A percentile compares a stretch with the other conserved stretches of the same genome.
Conservation (phyloP, 441 rosid genomes). For the Pelargonium cotyledonis region DNA sequence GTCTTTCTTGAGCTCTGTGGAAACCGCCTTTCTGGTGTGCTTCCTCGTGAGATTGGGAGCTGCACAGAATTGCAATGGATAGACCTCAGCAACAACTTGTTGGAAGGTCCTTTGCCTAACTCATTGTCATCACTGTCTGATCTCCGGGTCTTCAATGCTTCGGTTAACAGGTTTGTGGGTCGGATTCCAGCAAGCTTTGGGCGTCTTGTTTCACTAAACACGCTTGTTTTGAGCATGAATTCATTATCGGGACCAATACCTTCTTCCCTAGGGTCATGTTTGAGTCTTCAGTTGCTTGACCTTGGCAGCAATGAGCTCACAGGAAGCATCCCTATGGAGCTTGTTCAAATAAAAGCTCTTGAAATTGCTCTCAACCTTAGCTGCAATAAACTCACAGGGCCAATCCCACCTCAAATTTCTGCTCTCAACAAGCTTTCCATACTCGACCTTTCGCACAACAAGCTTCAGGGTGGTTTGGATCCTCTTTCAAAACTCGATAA, state of each 20-base stretch:
- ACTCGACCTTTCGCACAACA: slow-evolving; percentile 76
- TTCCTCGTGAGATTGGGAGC: slow-evolving; percentile 69
- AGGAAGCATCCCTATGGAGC: slow-evolving; percentile 62
- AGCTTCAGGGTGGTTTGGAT: slow-evolving; percentile 58
- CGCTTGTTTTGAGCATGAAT: slow-evolving; percentile 59
- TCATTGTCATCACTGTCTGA: slow-evolving; percentile 56
- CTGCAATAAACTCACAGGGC: slow-evolving; percentile 65
- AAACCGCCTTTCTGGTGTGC: slow-evolving; percentile 57
- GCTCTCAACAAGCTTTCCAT: slow-evolving; percentile 73
- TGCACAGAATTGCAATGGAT: slow-evolving; percentile 75
- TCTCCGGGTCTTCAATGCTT: slow-evolving; percentile 74
- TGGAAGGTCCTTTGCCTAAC: slow-evolving; percentile 57
- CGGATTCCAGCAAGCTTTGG: slow-evolving; percentile 69
- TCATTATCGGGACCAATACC: slow-evolving; percentile 67
- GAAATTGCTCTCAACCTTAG: slow-evolving; percentile 91
- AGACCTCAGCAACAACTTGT: slow-evolving; percentile 68
- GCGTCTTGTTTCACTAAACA: slow-evolving; percentile 55
- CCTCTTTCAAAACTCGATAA: slow-evolving; percentile 60
- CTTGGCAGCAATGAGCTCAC: slow-evolving; percentile 70
- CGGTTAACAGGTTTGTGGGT: slow-evolving; percentile 48
- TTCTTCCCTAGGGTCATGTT: slow-evolving; percentile 57
- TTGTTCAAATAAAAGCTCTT: slow-evolving; percentile 61
- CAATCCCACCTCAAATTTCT: slow-evolving; percentile 61
- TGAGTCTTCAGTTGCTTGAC: slow-evolving; percentile 82
- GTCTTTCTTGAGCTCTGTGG: slow-evolving; percentile 73